These are phyloP conservation scores for Corymbia citriodora DNA, from an alignment of 441 rosid genomes.

Conservation along the genomic window DNA sequence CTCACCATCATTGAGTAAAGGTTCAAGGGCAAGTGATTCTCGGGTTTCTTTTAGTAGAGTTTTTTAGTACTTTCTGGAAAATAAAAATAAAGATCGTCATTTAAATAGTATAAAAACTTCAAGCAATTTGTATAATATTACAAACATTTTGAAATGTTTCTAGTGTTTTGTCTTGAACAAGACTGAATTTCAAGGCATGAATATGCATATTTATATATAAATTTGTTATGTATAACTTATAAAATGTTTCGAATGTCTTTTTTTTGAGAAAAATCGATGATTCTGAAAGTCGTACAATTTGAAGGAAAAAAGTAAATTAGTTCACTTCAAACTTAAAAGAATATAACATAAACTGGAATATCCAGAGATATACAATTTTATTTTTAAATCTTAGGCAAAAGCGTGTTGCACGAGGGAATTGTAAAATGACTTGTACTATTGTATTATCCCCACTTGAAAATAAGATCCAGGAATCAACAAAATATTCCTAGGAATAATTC, in stretches of 20 bases:
- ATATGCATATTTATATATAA: not conserved
- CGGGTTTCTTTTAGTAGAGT: not conserved
- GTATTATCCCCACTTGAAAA: not conserved
- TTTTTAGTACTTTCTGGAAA: fast-evolving
- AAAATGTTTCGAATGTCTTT: not conserved
- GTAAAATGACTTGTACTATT: not conserved
- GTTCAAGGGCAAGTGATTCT: not conserved
- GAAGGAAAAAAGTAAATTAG: not conserved
- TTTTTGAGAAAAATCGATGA: not conserved
- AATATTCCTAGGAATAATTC: not conserved
- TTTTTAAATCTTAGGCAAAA: not conserved
- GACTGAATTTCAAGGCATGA: not conserved
- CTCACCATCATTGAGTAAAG: not conserved
- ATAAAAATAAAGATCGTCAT: fast-evolving
- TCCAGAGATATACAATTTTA: not conserved
- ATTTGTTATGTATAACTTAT: not conserved
- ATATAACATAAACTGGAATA: not conserved
- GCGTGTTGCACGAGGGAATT: not conserved
- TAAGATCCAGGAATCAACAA: not conserved
- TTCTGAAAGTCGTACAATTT: not conserved
- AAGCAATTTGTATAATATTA: not conserved
- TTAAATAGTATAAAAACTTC: not conserved
- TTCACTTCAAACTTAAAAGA: not conserved
- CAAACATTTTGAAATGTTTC: not conserved
- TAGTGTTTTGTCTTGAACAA: not conserved